A percentile compares a stretch with the other conserved stretches of the same genome.
phyloP scores from a whole-genome alignment of 345 rosid genomes.

The Moricandia moricandioides region DNA sequence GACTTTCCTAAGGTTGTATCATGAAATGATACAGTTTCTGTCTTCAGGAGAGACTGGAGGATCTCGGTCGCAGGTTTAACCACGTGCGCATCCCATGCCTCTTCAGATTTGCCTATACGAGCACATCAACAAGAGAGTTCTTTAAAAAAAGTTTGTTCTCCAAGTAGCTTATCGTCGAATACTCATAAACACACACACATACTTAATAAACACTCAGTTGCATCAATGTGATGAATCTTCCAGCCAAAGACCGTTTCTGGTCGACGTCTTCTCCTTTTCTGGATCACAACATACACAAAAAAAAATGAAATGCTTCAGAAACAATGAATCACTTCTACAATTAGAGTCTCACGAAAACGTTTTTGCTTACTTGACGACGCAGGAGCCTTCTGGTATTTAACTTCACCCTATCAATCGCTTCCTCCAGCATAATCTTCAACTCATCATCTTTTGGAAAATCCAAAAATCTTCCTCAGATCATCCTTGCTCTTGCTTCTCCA shows the following conservation, averaged over 20 bases:
- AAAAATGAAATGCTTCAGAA: too few species aligned
- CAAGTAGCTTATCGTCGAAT: neutral
- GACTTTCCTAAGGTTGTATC: slow-evolving; percentile 27
- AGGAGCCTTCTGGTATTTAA: slow-evolving; percentile 78
- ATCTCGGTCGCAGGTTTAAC: slow-evolving; percentile 57
- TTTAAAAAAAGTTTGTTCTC: neutral
- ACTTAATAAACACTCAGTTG: slow-evolving; percentile 69
- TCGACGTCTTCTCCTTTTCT: slow-evolving; percentile 73
- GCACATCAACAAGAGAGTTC: slow-evolving; percentile 8
- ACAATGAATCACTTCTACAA: neutral
- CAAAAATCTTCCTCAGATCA: slow-evolving; percentile 42
- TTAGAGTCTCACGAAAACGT: neutral
- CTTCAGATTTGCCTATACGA: slow-evolving; percentile 57
- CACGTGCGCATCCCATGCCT: slow-evolving; percentile 65
- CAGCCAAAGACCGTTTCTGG: slow-evolving; percentile 70
- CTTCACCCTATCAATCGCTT: slow-evolving; percentile 70
- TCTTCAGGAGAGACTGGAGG: slow-evolving; percentile 43
- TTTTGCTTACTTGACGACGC: slow-evolving; percentile 75
- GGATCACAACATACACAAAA: slow-evolving; percentile 15
- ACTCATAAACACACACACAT: neutral
- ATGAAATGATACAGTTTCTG: slow-evolving; percentile 16
- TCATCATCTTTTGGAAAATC: slow-evolving; percentile 37
- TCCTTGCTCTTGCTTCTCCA: slow-evolving; percentile 24
- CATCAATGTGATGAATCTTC: slow-evolving; percentile 67
- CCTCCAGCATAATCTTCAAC: slow-evolving; percentile 50